Conservation (phyloP, 2,329 filamentous ascomycete species). For the Hirsutella rhossiliensis region DNA sequence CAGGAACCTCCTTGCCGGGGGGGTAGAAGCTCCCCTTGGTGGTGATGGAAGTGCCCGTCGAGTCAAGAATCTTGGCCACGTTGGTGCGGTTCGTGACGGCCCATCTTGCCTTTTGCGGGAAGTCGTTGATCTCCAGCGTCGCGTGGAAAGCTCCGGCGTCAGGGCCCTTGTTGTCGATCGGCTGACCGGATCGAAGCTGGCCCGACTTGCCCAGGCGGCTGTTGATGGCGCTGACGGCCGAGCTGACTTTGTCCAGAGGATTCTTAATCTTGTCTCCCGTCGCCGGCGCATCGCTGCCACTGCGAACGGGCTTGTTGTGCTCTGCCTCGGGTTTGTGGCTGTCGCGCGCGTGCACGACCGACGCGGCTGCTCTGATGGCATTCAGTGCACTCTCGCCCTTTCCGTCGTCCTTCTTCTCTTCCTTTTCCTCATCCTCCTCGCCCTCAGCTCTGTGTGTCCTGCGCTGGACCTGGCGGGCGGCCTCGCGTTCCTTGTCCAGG, state of each 20-base stretch:
- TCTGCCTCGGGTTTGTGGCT: conserved; percentile 31
- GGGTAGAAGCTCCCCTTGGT: conserved; percentile 91
- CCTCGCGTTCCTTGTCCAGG: conserved; percentile 82
- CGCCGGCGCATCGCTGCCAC: conserved; percentile 36
- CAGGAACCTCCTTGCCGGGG: conserved; percentile 64
- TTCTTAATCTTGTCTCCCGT: conserved; percentile 51
- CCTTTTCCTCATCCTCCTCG: conserved; percentile 70
- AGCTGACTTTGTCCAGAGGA: conserved; percentile 73
- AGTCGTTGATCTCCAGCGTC: conserved; percentile 97
- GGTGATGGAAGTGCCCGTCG: conserved; percentile 90
- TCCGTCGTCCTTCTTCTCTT: conserved; percentile 67
- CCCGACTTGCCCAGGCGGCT: conserved; percentile 80
- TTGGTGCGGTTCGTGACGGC: conserved; percentile 97
- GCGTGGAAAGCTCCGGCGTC: conserved; percentile 96
- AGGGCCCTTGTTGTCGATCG: conserved; percentile 96
- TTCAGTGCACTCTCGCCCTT: conserved; percentile 58
- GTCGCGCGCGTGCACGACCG: conserved; percentile 42
- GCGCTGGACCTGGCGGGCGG: conserved; percentile 73
- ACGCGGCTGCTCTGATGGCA: conserved; percentile 50
- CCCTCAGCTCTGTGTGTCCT: conserved; percentile 84
- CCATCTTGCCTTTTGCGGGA: conserved; percentile 97
- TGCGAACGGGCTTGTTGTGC: conserved; percentile 21
- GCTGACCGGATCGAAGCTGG: conserved; percentile 80
- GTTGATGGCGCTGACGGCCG: conserved; percentile 87
- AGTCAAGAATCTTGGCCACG: conserved; percentile 93